Evolutionary conservation across 441 rosid genomes (phyloP), one percentile per base, ranked within the genome.

Genomic region (Omphalea diandra): DNA sequence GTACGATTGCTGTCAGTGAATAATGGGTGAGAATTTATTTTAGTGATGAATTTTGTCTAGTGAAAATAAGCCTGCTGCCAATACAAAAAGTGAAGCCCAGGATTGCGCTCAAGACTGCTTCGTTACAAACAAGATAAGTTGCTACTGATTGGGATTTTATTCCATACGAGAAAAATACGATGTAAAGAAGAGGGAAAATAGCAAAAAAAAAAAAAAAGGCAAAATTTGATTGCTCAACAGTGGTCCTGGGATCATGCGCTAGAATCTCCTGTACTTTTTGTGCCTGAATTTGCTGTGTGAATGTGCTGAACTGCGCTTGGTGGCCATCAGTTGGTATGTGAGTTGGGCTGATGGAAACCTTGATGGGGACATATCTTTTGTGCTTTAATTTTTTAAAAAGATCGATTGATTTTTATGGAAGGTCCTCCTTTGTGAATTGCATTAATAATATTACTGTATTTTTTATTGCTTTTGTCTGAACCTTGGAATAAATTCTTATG

Each of bases 401-500:
- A 62, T 77, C 70, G 73, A 72, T 74, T 71, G 80, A 80, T 77
- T 69, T 75, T 70, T 67, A 44, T 80, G 69, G 76, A 75, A 77
- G 68, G 69, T 36, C 10, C 10, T 57, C 69, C 66, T 78, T 77
- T 76, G 50, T 76, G 46, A 47, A 41, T 27, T 55, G 63, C 41
- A 55, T 54, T 15, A 10, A 6, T 24, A 4, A 54, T 73, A 52
- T 69, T 69, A 61, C 75, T 70, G 4, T 31, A 3, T 11, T 54
- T 57, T 35, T 71, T 49, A 68, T 77, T 75, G 77, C 67, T 72
- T 79, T 74, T 79, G 76, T 72, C 82, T 70, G 68, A 79, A 76
- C 68, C 56, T 73, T 68, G 84, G 87, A 88, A 88, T 84, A 83
- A 80, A 81, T 86, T 86, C 88, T 76, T 79, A 68, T 71, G 81